Evolutionary conservation across 768 basidiomycete species (phyloP).

Genomic region (Mycena galopus): DNA sequence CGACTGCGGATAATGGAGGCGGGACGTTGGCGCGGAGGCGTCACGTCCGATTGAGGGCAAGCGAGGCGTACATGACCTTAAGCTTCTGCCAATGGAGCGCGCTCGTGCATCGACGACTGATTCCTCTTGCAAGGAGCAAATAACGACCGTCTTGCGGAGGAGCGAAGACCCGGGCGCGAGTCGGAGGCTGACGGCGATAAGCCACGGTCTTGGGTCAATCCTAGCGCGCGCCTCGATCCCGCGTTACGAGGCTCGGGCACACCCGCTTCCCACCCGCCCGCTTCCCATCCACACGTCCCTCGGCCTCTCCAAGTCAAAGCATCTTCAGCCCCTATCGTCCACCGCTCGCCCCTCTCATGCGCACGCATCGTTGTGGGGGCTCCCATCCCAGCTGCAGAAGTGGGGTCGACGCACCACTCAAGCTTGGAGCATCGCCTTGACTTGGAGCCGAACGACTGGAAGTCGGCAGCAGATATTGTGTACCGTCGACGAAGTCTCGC

Average conservation of each 20-base stretch:
- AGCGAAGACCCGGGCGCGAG: background rate
- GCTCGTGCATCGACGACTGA: too few species aligned
- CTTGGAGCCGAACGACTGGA: background rate
- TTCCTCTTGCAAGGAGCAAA: background rate
- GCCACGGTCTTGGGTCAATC: slow-evolving; percentile 3
- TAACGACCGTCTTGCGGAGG: slow-evolving; percentile 2
- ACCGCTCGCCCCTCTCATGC: background rate
- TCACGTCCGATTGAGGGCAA: background rate
- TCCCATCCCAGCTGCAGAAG: background rate
- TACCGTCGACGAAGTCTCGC: too few species aligned
- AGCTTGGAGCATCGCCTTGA: background rate
- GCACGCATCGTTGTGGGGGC: background rate
- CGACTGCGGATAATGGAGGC: background rate
- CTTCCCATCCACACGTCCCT: too few species aligned
- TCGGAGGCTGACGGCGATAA: background rate
- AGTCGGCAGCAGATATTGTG: too few species aligned
- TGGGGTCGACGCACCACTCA: background rate
- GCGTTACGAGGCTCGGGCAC: background rate
- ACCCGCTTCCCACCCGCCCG: background rate
- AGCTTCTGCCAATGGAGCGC: too few species aligned
- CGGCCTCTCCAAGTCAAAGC: background rate
- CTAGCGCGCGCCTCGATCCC: background rate
- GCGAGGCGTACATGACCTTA: slow-evolving; percentile 3
- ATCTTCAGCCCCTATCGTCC: background rate
- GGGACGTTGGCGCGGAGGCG: background rate